phyloP scores from a whole-genome alignment of 78 protist genomes.

The Protostelium mycophagum region DNA sequence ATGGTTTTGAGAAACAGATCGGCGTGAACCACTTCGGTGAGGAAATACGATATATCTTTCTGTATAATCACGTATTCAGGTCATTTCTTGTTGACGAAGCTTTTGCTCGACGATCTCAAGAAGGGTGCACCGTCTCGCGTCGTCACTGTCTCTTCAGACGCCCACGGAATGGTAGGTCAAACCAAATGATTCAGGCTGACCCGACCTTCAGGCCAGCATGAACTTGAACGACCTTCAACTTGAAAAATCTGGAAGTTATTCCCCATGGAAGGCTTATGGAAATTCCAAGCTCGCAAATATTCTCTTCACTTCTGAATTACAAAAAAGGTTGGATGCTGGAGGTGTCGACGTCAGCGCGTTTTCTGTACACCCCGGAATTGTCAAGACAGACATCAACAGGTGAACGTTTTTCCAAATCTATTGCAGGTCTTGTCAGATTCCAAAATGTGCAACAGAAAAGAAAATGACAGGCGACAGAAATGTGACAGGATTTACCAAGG shows the following conservation, averaged over 20 bases:
- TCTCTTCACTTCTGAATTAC: constrained; percentile 24
- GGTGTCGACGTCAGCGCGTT: background rate
- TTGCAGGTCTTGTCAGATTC: background rate
- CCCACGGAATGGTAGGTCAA: background rate
- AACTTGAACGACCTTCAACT: background rate
- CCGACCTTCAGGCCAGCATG: background rate
- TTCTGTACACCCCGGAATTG: constrained; percentile 9
- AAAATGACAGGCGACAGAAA: too few relatives aligned
- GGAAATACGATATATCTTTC: too few relatives aligned
- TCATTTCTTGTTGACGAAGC: constrained; percentile 24
- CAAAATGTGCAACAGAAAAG: background rate
- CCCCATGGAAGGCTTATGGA: constrained; percentile 8
- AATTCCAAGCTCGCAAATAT: constrained; percentile 26
- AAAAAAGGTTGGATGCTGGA: background rate
- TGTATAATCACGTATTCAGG: too few relatives aligned
- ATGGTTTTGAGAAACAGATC: constrained; percentile 38
- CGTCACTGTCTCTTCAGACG: background rate
- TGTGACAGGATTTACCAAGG: background rate
- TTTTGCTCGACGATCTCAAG: constrained; percentile 10
- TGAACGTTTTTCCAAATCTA: background rate
- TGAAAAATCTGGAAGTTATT: background rate
- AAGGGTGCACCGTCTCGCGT: background rate
- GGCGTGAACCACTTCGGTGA: constrained; percentile 40
- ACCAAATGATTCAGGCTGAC: background rate
- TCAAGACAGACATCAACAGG: background rate